Evolutionary conservation across 352 stramenopile species (phyloP), one percentile per base, ranked within the genome.

Genomic region (Phytophthora ohioensis): DNA sequence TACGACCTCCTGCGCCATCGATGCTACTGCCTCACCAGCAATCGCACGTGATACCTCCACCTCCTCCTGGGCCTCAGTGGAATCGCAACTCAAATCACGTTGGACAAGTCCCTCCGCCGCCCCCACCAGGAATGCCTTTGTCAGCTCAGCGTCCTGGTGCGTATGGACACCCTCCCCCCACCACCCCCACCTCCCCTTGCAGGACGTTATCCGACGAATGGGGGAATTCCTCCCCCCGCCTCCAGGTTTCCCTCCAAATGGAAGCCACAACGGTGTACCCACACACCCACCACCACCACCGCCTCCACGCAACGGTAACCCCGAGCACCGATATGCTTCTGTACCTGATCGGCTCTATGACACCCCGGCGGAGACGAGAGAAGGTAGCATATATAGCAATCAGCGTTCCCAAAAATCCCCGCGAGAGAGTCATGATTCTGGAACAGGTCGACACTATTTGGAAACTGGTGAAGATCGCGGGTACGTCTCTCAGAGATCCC

Each of bases 391-490:
- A 30, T 11, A 61, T 53, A 3, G 67, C 27, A 51, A 76, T 62
- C 75, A 72, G 7, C 30, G 34, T 4, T 34, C 51, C 4, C 55
- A 60, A 7, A 59, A 67, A 34, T 59, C 69, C 36, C 53, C 39
- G n/a, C 58, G 46, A 36, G 64, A 65, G 17, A 52, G 6, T 15
- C 34, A 69, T 27, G 42, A 1, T 15, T 46, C 41, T 43, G 31
- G 11, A 8, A 27, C 65, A 53, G 46, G 45, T 7, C 59, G 64
- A 17, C 53, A 56, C 9, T 68, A 67, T 54, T 35, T 38, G 2
- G 72, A 79, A 53, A 59, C 42, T 8, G 63, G 64, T 65, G 71
- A 69, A 59, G 71, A 72, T 36, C 71, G 71, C 41, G 60, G 66
- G 31, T 78, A 78, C 12, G 43, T 34, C 30, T n/a, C 41, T 39